These are phyloP conservation scores for Coemansia sp. DNA, from an alignment of 192 early-diverging fungal species.

Conservation along the genomic window DNA sequence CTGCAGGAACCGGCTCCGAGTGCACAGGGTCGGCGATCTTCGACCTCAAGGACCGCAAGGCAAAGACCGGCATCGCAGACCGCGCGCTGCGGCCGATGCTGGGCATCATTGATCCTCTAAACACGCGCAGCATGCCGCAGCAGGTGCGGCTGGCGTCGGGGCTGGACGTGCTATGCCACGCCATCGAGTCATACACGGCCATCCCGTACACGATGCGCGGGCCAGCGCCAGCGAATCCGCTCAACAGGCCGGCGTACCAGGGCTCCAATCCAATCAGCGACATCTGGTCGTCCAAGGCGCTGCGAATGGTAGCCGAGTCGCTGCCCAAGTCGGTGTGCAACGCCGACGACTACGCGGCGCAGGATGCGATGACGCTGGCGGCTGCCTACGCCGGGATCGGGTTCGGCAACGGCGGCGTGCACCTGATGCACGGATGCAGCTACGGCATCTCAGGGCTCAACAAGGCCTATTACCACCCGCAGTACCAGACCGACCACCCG, in stretches of 20 bases:
- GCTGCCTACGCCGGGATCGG: conserved; percentile 90
- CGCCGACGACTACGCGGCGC: conserved; percentile 68
- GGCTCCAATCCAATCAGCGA: conserved; percentile 93
- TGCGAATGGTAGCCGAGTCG: conserved; percentile 80
- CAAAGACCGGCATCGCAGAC: conserved; percentile 90
- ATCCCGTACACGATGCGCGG: conserved; percentile 80
- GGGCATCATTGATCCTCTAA: conserved; percentile 87
- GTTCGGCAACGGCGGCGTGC: conserved; percentile 88
- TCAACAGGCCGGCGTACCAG: conserved; percentile 86
- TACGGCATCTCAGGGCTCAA: conserved; percentile 88
- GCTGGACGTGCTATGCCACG: conserved; percentile 89
- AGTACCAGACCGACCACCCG: conserved; percentile 75
- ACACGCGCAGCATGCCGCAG: conserved; percentile 83
- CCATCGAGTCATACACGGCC: conserved; percentile 90
- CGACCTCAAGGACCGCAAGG: conserved; percentile 78
- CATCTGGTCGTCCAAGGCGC: conserved; percentile 81
- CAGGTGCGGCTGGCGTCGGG: conserved; percentile 86
- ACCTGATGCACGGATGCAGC: conserved; percentile 82
- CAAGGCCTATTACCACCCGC: conserved; percentile 78
- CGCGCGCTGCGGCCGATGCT: conserved; percentile 82
- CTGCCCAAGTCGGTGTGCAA: conserved; percentile 73
- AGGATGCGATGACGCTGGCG: conserved; percentile 86
- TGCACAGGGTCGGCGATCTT: conserved; percentile 95
- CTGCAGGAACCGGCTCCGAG: conserved; percentile 81
- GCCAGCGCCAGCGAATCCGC: conserved; percentile 78